These are phyloP conservation scores for Kregervanrija pseudodelftensis DNA, from an alignment of 805 yeast species.

Conservation along the genomic window DNA sequence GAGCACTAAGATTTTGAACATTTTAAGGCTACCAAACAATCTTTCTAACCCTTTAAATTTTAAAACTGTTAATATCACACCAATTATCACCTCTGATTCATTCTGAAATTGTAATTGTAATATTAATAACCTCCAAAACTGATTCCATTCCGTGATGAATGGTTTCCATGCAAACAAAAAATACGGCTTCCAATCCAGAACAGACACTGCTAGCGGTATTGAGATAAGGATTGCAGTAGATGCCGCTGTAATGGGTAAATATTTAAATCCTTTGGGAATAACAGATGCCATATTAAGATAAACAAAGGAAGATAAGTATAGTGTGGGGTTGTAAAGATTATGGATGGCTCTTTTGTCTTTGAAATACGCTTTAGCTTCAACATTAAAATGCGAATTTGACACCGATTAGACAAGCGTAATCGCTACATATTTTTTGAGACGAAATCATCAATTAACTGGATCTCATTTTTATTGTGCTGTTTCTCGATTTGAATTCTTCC, in stretches of 20 bases:
- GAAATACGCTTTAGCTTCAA: too few relatives aligned
- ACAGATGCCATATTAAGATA: slow-evolving; percentile 20
- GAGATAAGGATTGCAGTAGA: slow-evolving; percentile 30
- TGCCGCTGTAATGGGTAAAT: slow-evolving; percentile 34
- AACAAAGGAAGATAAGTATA: background rate
- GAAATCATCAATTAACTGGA: background rate
- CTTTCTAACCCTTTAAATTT: slow-evolving; percentile 52
- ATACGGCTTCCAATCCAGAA: slow-evolving; percentile 37
- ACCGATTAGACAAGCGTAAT: too few relatives aligned
- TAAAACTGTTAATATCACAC: slow-evolving; percentile 38
- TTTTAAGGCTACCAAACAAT: slow-evolving; percentile 48
- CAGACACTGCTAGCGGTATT: slow-evolving; percentile 34
- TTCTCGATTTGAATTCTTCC: background rate
- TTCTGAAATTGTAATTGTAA: slow-evolving; percentile 49
- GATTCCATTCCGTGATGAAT: slow-evolving; percentile 44
- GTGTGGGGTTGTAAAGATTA: background rate
- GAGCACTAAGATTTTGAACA: slow-evolving; percentile 38
- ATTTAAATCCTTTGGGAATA: slow-evolving; percentile 26
- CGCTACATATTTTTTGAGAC: too few relatives aligned
- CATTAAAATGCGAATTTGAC: too few relatives aligned
- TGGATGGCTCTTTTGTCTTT: too few relatives aligned
- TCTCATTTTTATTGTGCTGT: background rate
- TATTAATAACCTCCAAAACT: slow-evolving; percentile 47
- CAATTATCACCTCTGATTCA: slow-evolving; percentile 49
- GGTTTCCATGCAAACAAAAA: slow-evolving; percentile 44